A percentile compares a stretch with the other conserved stretches of the same genome.
Evolutionary conservation across 768 basidiomycete genomes (phyloP).

Genomic region (Auricularia auricula-judae): DNA sequence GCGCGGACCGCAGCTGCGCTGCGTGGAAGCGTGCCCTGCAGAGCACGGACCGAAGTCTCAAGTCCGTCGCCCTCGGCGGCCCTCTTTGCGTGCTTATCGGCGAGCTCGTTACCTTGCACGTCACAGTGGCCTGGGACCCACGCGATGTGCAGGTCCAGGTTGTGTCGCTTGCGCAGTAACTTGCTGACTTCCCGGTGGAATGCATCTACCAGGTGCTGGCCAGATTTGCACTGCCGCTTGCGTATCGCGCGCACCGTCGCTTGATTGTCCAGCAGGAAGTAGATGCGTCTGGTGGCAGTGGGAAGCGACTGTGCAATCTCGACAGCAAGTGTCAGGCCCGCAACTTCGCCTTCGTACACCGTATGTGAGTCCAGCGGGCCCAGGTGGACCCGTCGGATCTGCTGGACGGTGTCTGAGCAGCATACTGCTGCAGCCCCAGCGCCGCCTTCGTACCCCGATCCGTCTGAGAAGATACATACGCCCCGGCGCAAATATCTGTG

Average conservation of each 20-base stretch:
- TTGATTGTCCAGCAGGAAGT: neutral
- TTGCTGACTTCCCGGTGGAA: neutral
- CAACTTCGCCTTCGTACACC: neutral
- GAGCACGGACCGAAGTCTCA: neutral
- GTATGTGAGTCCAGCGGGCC: neutral
- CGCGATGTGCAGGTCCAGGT: neutral
- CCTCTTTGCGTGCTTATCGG: neutral
- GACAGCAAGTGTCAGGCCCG: neutral
- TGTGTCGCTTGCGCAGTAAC: neutral
- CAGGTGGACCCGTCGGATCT: neutral
- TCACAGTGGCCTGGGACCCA: neutral
- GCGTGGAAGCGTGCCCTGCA: neutral
- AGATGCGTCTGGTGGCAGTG: too few relatives aligned
- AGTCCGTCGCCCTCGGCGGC: neutral
- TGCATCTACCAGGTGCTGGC: neutral
- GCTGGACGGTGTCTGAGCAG: too few relatives aligned
- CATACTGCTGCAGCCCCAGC: too few relatives aligned
- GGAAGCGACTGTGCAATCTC: neutral
- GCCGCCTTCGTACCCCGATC: neutral
- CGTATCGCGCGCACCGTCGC: neutral
- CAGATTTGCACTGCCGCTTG: neutral
- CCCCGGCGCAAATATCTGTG: too few relatives aligned
- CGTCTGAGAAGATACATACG: slow-evolving; percentile 1
- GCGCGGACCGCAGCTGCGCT: neutral
- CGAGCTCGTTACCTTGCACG: neutral